Conservation (phyloP, 805 yeast genomes). For the Yarrowia osloensis region DNA sequence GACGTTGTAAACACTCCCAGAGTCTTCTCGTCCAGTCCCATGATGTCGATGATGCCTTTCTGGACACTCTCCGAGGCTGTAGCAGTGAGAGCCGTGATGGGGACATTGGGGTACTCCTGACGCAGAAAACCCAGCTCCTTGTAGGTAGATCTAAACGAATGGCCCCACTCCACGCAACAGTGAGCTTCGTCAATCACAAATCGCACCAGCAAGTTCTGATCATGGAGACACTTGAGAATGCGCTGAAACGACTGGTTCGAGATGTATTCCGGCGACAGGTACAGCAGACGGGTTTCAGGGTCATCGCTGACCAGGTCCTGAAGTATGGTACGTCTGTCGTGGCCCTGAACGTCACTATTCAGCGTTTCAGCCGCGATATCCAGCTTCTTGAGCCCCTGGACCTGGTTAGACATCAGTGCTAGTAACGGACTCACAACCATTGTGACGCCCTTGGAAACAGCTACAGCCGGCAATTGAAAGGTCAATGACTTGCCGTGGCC, state of each 20-base stretch:
- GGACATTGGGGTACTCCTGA: conserved; percentile 69
- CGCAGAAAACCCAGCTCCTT: conserved; percentile 74
- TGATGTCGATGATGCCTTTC: conserved; percentile 64
- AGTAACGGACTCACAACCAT: conserved; percentile 90
- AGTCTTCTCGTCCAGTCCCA: conserved; percentile 64
- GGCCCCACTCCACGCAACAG: conserved; percentile 98
- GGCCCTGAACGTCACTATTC: conserved; percentile 67
- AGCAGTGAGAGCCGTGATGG: conserved; percentile 93
- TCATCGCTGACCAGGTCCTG: conserved; percentile 66
- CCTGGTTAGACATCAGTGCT: conserved; percentile 96
- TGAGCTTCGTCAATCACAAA: conserved; percentile 96
- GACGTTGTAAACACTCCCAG: conserved; percentile 73
- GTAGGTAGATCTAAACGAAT: conserved; percentile 93
- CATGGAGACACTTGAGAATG: conserved; percentile 60
- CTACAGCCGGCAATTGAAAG: conserved; percentile 89
- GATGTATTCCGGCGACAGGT: conserved; percentile 83
- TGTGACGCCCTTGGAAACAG: conserved; percentile 64
- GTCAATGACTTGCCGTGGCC: conserved; percentile 97
- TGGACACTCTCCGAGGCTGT: conserved; percentile 64
- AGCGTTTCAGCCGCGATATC: conserved; percentile 84
- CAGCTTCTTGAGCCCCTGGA: conserved; percentile 66
- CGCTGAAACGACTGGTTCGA: conserved; percentile 63
- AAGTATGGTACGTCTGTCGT: conserved; percentile 63
- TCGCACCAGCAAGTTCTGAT: conserved; percentile 65
- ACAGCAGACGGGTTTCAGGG: conserved; percentile 74